A percentile compares a stretch with the other conserved stretches of the same genome.
Conservation (phyloP, 768 basidiomycete genomes). For the Tubosaeta brunneosetosa region DNA sequence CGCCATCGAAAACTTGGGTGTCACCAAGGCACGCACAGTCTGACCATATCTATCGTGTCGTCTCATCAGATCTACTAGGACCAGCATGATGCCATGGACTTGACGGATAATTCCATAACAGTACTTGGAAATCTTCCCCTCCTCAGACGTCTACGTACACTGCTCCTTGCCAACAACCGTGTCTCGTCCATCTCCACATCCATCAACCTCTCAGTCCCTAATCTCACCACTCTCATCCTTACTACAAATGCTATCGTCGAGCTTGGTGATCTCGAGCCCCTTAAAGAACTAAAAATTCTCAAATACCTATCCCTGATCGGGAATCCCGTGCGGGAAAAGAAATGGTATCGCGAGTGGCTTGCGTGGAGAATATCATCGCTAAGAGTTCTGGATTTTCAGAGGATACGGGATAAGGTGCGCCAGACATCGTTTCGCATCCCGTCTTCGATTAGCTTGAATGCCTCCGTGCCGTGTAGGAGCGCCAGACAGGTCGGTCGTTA, state of each 20-base stretch:
- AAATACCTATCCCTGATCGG: slow-evolving; percentile 75
- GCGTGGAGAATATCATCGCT: slow-evolving; percentile 81
- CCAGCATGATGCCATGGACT: slow-evolving; percentile 90
- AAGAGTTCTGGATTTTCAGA: slow-evolving; percentile 92
- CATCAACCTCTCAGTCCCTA: slow-evolving; percentile 78
- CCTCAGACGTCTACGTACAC: slow-evolving; percentile 76
- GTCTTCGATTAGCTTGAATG: slow-evolving; percentile 25
- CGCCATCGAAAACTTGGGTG: slow-evolving; percentile 93
- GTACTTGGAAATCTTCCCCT: slow-evolving; percentile 82
- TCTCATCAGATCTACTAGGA: slow-evolving; percentile 48
- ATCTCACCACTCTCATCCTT: slow-evolving; percentile 77
- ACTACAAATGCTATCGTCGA: slow-evolving; percentile 79
- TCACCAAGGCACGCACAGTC: slow-evolving; percentile 63
- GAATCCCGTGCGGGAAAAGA: slow-evolving; percentile 84
- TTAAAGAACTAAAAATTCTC: slow-evolving; percentile 70
- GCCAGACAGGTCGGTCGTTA: slow-evolving; percentile 63
- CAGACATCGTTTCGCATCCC: slow-evolving; percentile 28
- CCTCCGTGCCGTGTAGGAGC: slow-evolving; percentile 54
- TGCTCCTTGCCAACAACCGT: slow-evolving; percentile 88
- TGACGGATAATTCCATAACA: slow-evolving; percentile 86
- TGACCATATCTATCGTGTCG: slow-evolving; percentile 10
- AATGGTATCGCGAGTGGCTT: slow-evolving; percentile 97
- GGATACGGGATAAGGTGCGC: slow-evolving; percentile 90
- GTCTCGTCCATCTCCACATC: slow-evolving; percentile 79
- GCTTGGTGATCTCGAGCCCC: slow-evolving; percentile 79